Base-by-base conservation (phyloP, 176 grass and related monocot species). In the Triticum urartu region DNA sequence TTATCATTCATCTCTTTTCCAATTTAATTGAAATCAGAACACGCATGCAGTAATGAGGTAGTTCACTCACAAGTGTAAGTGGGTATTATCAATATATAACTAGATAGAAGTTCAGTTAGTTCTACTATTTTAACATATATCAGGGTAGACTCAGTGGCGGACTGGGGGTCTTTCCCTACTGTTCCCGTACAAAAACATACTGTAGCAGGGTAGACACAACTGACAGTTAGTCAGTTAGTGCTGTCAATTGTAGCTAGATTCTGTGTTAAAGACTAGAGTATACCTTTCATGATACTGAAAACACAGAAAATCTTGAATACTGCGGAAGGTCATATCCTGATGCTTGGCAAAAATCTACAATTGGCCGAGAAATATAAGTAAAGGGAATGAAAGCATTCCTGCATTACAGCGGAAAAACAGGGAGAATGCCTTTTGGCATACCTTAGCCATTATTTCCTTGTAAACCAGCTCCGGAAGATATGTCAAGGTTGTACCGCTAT, bases 401-500 rank as follows among this genome's bases (percentile, higher is more conserved):
- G 28, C 61, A 47, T 77, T 72, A 64, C 22, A 78, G 45, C 22
- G 50, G 77, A 90, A 72, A 40, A 81, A 75, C 9, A 25, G 54
- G 69, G 67, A 24, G 78, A 8, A 72, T 39, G 85, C 83, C 5
- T 26, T 82, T 21, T 39, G 48, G 68, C 80, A 48, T 91, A 98
- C 97, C 92, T 78, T 86, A 84, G 68, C 81, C 92, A 93, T 89
- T 70, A 95, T 24, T 85, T 87, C 72, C 68, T 94, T 98, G 85
- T 91, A 95, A 87, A 95, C 92, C 56, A 87, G 25, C 73, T 94
- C 97, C 25, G 97, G 97, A 88, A 98, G 90, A 87, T 98, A 98
- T 89, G 97, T 85, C 79, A 98, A 86, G 60, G 97, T 98, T 47
- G 97, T 98, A 83, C 97, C 97, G 80, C 97, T 95, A 86, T 98